Percentiles rank a stretch among this genome's conserved stretches.
phyloP scores from a whole-genome alignment of 352 stramenopile species.

The Globisporangium radiosum region DNA sequence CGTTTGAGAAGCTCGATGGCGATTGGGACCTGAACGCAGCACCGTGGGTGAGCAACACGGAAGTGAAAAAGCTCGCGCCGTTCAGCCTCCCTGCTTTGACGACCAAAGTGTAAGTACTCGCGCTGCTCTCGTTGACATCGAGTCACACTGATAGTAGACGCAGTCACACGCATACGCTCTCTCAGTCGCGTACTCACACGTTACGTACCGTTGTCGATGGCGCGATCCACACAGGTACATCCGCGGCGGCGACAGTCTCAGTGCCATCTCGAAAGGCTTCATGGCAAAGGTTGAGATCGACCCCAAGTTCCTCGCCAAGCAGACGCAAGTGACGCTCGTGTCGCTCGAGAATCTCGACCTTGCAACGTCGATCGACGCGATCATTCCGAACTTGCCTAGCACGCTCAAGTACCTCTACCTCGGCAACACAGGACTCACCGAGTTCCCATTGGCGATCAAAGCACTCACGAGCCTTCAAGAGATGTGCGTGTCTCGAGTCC shows the following conservation, averaged over 20 bases:
- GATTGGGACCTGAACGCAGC: background rate
- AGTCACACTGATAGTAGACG: too few species aligned
- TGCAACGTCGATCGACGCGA: background rate
- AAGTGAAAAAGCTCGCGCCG: background rate
- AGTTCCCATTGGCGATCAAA: background rate
- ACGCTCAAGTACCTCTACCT: background rate
- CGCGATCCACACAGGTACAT: background rate
- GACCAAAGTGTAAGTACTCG: background rate
- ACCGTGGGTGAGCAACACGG: background rate
- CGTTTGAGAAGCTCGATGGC: background rate
- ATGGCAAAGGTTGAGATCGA: background rate
- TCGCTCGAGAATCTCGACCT: background rate
- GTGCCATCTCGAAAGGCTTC: background rate
- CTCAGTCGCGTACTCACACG: background rate
- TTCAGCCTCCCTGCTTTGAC: background rate
- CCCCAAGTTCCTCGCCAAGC: background rate
- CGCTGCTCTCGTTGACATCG: too few species aligned
- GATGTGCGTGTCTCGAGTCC: background rate
- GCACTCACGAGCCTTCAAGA: background rate
- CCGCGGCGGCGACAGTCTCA: background rate
- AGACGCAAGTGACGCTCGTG: background rate
- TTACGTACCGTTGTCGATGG: background rate
- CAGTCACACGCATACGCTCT: too few species aligned
- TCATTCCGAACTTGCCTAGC: background rate
- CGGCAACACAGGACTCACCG: background rate